phyloP scores from a whole-genome alignment of 257 asterid genomes.

The Ehretia macrophylla region DNA sequence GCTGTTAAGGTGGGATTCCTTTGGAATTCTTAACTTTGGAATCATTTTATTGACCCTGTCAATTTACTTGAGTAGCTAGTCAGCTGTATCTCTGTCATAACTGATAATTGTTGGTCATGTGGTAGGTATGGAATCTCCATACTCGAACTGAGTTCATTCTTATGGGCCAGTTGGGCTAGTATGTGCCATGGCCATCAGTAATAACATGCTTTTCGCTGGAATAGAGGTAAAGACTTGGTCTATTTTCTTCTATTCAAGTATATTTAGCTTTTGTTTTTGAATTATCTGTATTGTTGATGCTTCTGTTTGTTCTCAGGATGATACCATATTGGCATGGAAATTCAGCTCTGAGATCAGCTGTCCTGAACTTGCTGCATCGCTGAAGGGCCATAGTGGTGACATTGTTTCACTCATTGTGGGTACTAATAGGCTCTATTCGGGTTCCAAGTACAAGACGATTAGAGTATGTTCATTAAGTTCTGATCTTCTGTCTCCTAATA shows the following conservation, averaged over 20 bases:
- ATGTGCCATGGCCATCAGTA: slow-evolving; percentile 28
- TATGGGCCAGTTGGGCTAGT: slow-evolving; percentile 48
- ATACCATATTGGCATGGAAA: slow-evolving; percentile 55
- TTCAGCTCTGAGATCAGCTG: slow-evolving; percentile 18
- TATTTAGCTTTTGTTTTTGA: neutral
- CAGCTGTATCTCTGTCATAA: neutral
- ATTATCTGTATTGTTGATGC: neutral
- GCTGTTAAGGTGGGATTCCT: slow-evolving; percentile 40
- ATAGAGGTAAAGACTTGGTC: slow-evolving; percentile 34
- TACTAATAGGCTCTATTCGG: slow-evolving; percentile 10
- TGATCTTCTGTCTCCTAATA: neutral
- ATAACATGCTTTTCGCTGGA: slow-evolving; percentile 54
- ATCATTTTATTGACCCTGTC: neutral
- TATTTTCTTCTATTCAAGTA: neutral
- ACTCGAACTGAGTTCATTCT: slow-evolving; percentile 31
- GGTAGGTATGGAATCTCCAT: slow-evolving; percentile 50
- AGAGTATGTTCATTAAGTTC: neutral
- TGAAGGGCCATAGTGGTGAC: slow-evolving; percentile 42
- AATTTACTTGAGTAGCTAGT: neutral
- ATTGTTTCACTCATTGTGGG: slow-evolving; percentile 48
- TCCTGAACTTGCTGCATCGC: slow-evolving; percentile 24
- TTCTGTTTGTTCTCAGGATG: slow-evolving; percentile 42
- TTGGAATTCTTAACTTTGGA: neutral
- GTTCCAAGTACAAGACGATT: neutral
- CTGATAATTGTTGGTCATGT: neutral